Evolutionary conservation across 306 rosid species (phyloP).

Genomic region (Heteromeles arbutifolia): DNA sequence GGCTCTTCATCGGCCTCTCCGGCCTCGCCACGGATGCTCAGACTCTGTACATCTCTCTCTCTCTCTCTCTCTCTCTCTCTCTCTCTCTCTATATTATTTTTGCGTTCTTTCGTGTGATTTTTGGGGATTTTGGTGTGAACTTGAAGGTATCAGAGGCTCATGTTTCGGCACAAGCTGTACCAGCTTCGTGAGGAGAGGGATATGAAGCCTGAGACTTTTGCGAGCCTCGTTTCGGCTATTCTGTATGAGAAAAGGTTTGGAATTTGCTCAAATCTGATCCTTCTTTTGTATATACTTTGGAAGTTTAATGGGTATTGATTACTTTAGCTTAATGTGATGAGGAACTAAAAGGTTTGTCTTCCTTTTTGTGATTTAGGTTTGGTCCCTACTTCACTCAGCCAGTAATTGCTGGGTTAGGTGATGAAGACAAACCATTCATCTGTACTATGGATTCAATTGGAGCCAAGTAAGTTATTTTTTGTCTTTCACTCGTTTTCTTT

Average conservation of each 20-base stretch:
- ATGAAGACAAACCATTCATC: constrained; percentile 81
- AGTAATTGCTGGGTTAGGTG: constrained; percentile 92
- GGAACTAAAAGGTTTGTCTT: not conserved
- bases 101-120: not conserved
- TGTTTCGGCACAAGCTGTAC: constrained; percentile 79
- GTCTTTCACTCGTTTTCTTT: not conserved
- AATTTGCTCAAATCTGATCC: not conserved
- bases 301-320: not conserved
- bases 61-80: not conserved
- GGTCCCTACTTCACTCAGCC: constrained; percentile 98
- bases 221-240: constrained; percentile 76
- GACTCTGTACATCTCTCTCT: constrained; percentile 48
- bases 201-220: constrained; percentile 92
- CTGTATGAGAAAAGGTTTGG: constrained; percentile 79
- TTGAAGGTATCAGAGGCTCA: constrained; percentile 67
- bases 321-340: not conserved
- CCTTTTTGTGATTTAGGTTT: constrained; percentile 41
- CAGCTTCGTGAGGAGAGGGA: constrained; percentile 90
- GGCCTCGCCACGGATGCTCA: constrained; percentile 97
- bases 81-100: not conserved
- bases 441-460: constrained; percentile 97
- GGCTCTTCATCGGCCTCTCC: constrained; percentile 77
- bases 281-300: not conserved
- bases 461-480: constrained; percentile 74
- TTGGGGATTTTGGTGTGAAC: not conserved